Percentiles rank a stretch among this genome's conserved stretches.
Evolutionary conservation across 805 yeast species (phyloP).

Genomic region (Cyberlindnera galapagoensis): DNA sequence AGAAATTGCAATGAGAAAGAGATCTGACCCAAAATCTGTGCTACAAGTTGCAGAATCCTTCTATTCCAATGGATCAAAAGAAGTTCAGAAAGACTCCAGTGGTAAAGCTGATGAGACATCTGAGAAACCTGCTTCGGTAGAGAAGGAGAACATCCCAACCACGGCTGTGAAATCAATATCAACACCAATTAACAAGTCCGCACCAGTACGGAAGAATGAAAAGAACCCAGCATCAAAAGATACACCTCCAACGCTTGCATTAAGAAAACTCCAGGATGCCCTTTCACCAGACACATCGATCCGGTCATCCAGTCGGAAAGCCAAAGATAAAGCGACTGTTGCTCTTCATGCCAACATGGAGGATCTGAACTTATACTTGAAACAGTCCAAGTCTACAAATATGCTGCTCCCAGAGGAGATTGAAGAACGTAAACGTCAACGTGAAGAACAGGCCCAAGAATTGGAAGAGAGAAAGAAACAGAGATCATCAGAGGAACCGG

Average conservation of each 20-base stretch:
- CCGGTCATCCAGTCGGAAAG: constrained; percentile 37
- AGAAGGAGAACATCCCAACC: constrained; percentile 7
- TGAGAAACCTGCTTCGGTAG: too few species aligned
- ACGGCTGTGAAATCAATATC: constrained; percentile 4
- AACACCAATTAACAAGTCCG: constrained; percentile 1
- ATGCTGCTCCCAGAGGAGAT: constrained; percentile 36
- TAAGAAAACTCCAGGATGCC: constrained; percentile 2
- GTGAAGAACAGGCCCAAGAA: constrained; percentile 22
- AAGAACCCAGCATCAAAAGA: too few species aligned
- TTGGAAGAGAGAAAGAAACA: constrained; percentile 18
- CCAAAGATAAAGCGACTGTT: constrained; percentile 59
- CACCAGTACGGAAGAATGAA: too few species aligned
- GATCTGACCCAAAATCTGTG: neutral
- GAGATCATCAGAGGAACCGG: constrained; percentile 2
- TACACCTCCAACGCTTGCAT: too few species aligned
- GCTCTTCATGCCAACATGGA: constrained; percentile 65
- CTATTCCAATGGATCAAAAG: constrained; percentile 1
- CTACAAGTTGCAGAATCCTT: neutral
- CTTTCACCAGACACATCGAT: constrained; percentile 1
- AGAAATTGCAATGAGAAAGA: neutral
- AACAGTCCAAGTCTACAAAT: constrained; percentile 35
- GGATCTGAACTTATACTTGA: constrained; percentile 58
- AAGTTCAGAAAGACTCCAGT: too few species aligned
- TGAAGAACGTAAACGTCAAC: constrained; percentile 24
- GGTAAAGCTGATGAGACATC: too few species aligned